These are phyloP conservation scores for Pseudonitzschia pungens DNA, from an alignment of 108 stramenopile genomes.

Conservation along the genomic window DNA sequence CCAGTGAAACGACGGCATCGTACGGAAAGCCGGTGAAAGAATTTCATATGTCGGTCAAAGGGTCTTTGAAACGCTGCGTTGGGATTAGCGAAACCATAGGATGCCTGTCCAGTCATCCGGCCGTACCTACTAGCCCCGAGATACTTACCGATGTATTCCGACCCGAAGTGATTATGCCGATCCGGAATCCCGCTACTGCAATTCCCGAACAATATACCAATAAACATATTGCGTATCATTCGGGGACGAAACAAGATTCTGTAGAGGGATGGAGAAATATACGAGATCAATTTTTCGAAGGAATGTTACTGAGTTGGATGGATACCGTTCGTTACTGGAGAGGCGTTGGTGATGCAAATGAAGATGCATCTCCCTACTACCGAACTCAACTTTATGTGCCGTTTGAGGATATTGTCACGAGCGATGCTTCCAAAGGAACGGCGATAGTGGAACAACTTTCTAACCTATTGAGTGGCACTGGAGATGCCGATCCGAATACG, in stretches of 20 bases:
- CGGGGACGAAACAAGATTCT: conserved; percentile 38
- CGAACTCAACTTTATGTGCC: conserved; percentile 44
- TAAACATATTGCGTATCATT: conserved; percentile 57
- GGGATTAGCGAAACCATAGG: conserved; percentile 32
- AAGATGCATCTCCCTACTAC: conserved; percentile 24
- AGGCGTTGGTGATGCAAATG: conserved; percentile 7
- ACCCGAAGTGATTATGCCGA: conserved; percentile 16
- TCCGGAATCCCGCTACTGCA: conserved; percentile 52
- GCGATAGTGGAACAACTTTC: conserved; percentile 33
- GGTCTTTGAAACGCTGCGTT: conserved; percentile 24
- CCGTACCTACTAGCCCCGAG: conserved; percentile 20
- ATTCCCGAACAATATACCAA: conserved; percentile 52
- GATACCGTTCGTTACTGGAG: conserved; percentile 48
- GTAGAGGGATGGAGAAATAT: conserved; percentile 43
- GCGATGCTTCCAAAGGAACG: conserved; percentile 34
- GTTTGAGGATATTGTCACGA: conserved; percentile 39
- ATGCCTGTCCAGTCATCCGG: conserved; percentile 28
- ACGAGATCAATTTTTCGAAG: conserved; percentile 47
- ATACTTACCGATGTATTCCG: conserved; percentile 23
- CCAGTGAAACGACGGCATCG: not conserved
- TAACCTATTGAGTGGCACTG: conserved; percentile 33
- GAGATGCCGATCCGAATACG: not conserved
- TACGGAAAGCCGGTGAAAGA: conserved; percentile 19
- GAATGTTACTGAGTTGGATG: conserved; percentile 44
- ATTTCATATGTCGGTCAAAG: conserved; percentile 26